Evolutionary conservation across 805 yeast genomes (phyloP), one percentile per base, ranked within the genome.

Genomic region (Scheffersomyces stipitis): DNA sequence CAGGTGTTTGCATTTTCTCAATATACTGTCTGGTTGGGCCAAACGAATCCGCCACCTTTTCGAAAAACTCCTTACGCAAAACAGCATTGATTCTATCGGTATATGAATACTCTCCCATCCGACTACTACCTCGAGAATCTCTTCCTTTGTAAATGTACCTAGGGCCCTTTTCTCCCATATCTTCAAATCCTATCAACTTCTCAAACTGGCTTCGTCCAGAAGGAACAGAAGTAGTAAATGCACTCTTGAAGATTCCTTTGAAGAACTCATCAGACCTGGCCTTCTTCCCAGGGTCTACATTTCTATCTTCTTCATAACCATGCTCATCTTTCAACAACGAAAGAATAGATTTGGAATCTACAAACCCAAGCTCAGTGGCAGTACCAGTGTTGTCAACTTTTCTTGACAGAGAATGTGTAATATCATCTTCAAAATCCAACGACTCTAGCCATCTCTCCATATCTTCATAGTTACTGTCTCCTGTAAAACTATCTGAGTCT

Each of bases 1-100:
- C 22, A 15, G 38, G 35, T 7, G 48, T 33, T 1, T 31, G 34
- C 12, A 58, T 33, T 2, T 34, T 33, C 15, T 35, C 36, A 9
- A 63, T 52, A 36, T 59, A 40, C 2, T 44, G 44, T 3, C 56
- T 24, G 0, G 64, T 57, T 7, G 60, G 54, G 5, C 28, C 30
- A 40, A 61, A 48, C 2, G 58, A 52, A 14, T 17, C 38, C 26
- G 36, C 34, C 7, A 48, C 40, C 36, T 41, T 40, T 9, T 33
- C 35, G 35, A 52, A 48, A 28, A 54, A 34, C 31, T 51, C 38
- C 18, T 37, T 39, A 28, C 42, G 43, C 22, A 52, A 31, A n/a
- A 36, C 18, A 38, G 31, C 2, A 30, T 26, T 4, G 46, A 45
- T 12, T 42, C 45, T 13, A 30, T 37, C 28, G 42, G 26, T 22